phyloP scores from a whole-genome alignment of 2,329 filamentous ascomycete genomes.

The Fusarium praegraminearum region DNA sequence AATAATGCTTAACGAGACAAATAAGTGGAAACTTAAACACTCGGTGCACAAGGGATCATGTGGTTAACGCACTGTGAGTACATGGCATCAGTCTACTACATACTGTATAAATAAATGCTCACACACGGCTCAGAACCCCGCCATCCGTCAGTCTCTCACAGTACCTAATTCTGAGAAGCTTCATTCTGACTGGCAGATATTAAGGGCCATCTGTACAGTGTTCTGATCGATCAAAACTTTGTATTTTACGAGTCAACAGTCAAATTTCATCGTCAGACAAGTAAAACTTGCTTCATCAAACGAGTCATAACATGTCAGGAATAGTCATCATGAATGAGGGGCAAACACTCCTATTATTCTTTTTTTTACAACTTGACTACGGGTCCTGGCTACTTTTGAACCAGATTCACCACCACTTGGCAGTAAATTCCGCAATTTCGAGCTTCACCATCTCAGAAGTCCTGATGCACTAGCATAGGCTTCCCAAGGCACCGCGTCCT shows the following conservation, averaged over 20 bases:
- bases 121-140: background rate
- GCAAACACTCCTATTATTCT: constrained; percentile 37
- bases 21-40: background rate
- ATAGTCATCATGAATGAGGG: constrained; percentile 31
- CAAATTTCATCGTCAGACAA: background rate
- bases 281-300: background rate
- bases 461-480: constrained; percentile 48
- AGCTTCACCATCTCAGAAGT: constrained; percentile 45
- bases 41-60: background rate
- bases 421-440: constrained; percentile 44
- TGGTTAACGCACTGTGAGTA: background rate
- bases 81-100: accelerated
- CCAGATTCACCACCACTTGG: constrained; percentile 47
- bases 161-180: background rate
- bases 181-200: background rate
- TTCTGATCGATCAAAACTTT: background rate
- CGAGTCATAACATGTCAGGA: background rate
- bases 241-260: background rate
- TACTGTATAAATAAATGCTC: background rate
- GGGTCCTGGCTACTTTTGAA: constrained; percentile 38
- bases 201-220: background rate
- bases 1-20: background rate
- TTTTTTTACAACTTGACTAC: constrained; percentile 45
- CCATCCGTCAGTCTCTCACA: background rate
- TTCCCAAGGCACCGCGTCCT: constrained; percentile 38